phyloP scores from a whole-genome alignment of 108 stramenopile species.

The Schizochytrium sp. region DNA sequence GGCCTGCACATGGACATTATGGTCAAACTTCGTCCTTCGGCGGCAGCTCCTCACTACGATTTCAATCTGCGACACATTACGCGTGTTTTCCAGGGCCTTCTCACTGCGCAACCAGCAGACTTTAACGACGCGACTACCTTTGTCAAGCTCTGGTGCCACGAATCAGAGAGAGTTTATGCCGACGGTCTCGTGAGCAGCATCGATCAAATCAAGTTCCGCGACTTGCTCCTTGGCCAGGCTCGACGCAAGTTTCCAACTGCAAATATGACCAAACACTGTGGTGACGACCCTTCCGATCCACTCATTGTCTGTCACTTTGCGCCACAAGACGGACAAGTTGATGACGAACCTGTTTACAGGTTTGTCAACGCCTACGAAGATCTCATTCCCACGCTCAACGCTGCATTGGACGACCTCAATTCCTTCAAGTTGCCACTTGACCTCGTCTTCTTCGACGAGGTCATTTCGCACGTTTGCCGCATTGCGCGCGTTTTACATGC shows the following conservation, averaged over 20 bases:
- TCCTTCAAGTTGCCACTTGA: conserved; percentile 58
- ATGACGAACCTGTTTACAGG: conserved; percentile 46
- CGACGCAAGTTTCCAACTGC: conserved; percentile 48
- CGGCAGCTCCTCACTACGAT: conserved; percentile 62
- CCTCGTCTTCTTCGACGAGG: conserved; percentile 64
- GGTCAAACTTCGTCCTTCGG: conserved; percentile 54
- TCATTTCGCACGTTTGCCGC: conserved; percentile 57
- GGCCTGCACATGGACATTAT: conserved; percentile 52
- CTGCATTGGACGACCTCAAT: conserved; percentile 58
- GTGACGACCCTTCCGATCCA: conserved; percentile 55
- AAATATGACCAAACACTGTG: conserved; percentile 49
- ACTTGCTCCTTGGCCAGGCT: conserved; percentile 39
- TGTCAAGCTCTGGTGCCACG: conserved; percentile 60
- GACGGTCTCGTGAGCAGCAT: conserved; percentile 53
- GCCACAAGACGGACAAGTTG: conserved; percentile 31
- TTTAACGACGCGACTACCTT: conserved; percentile 49
- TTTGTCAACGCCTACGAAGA: conserved; percentile 34
- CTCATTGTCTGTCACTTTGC: conserved; percentile 64
- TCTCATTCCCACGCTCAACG: conserved; percentile 35
- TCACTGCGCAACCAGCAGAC: conserved; percentile 50
- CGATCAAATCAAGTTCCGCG: conserved; percentile 49
- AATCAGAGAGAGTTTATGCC: conserved; percentile 60
- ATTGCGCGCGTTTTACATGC: conserved; percentile 60
- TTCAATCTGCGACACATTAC: conserved; percentile 63
- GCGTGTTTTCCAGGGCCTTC: conserved; percentile 61